A percentile compares a stretch with the other conserved stretches of the same genome.
Evolutionary conservation across 306 rosid genomes (phyloP).

Genomic region (Dalbergia oliveri): DNA sequence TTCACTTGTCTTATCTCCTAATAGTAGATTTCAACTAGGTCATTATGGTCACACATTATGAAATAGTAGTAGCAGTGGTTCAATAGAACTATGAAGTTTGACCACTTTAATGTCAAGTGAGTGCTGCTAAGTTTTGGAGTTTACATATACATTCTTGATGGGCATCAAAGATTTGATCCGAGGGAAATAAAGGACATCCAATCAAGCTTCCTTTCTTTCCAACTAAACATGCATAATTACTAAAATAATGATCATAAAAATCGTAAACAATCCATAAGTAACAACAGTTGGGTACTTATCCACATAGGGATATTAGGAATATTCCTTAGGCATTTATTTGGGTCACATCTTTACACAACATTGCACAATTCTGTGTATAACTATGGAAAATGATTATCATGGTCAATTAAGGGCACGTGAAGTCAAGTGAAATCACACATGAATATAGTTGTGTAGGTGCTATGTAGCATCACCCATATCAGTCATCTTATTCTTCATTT

Average conservation of each 20-base stretch:
- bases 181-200: constrained; percentile 7
- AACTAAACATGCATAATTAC: constrained; percentile 40
- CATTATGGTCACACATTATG: not conserved
- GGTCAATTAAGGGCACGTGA: constrained; percentile 11
- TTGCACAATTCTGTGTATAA: not conserved
- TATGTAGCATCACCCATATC: not conserved
- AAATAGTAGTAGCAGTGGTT: constrained; percentile 19
- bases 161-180: constrained; percentile 36
- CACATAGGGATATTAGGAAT: not conserved
- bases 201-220: constrained; percentile 33
- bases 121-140: constrained; percentile 21
- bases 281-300: not conserved
- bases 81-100: constrained; percentile 37
- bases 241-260: constrained; percentile 20
- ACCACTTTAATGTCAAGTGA: constrained; percentile 27
- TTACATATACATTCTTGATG: constrained; percentile 3
- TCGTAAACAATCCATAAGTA: constrained; percentile 25
- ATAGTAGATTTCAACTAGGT: not conserved
- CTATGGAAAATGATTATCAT: not conserved
- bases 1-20: not conserved
- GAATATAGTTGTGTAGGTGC: not conserved
- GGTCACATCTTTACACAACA: not conserved
- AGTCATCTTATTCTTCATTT: constrained; percentile 10
- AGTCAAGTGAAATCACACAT: constrained; percentile 19
- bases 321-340: not conserved